Evolutionary conservation across 2,329 filamentous ascomycete species (phyloP).

Genomic region (Zymoseptoria brevis): DNA sequence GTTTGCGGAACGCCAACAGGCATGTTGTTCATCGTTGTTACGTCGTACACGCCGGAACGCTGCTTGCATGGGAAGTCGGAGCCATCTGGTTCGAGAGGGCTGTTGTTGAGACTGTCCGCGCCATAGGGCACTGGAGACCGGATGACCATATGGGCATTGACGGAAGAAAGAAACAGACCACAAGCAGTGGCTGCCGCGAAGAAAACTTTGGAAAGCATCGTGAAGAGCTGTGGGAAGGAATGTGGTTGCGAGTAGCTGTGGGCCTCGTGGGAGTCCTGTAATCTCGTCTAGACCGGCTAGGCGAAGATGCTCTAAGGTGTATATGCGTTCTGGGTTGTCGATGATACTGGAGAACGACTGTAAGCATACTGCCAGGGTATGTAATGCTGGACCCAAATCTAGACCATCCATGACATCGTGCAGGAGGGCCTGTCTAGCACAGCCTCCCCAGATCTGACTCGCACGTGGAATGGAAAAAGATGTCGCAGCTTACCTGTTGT

Average conservation of each 20-base stretch:
- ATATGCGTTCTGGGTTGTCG: background rate
- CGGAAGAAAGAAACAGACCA: constrained; percentile 13
- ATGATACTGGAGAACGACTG: background rate
- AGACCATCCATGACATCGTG: background rate
- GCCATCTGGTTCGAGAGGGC: constrained; percentile 48
- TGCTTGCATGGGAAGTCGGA: constrained; percentile 77
- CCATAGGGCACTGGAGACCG: constrained; percentile 58
- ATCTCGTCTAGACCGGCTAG: constrained; percentile 19
- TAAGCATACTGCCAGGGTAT: background rate
- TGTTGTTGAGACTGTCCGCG: constrained; percentile 49
- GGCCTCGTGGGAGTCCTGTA: constrained; percentile 11
- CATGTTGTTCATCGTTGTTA: constrained; percentile 51
- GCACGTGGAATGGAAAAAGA: background rate
- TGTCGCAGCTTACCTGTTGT: constrained; percentile 8
- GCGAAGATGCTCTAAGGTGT: constrained; percentile 1
- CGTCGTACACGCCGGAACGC: constrained; percentile 38
- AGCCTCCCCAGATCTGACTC: constrained; percentile 1
- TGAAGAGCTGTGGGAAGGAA: constrained; percentile 9
- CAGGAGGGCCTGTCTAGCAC: background rate
- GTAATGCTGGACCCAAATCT: background rate
- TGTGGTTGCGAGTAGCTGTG: constrained; percentile 13
- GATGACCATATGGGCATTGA: constrained; percentile 70
- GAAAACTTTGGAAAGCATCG: constrained; percentile 16
- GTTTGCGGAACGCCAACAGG: constrained; percentile 53
- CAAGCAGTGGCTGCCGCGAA: constrained; percentile 11